These are phyloP conservation scores for Apophysomyces trapeziformis DNA, from an alignment of 371 early-diverging fungal species.

Conservation along the genomic window DNA sequence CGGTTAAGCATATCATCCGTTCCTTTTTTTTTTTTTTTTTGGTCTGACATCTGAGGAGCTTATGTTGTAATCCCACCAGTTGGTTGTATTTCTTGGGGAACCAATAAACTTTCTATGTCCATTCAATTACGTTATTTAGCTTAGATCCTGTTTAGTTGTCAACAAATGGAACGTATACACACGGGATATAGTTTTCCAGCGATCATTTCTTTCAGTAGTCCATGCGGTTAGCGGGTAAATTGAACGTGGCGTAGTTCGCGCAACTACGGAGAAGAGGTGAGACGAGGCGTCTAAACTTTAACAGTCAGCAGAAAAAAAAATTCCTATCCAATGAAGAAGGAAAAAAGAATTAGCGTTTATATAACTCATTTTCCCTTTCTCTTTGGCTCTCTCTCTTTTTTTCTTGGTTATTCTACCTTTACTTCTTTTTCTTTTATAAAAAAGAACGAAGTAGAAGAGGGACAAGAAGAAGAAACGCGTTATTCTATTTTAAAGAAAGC, in stretches of 20 bases:
- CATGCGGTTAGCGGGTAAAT: too few relatives aligned
- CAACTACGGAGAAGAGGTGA: background rate
- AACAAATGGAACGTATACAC: too few relatives aligned
- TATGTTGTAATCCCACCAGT: background rate
- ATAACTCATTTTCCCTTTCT: background rate
- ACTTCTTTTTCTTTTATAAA: background rate
- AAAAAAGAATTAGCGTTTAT: background rate
- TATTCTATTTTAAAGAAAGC: too few relatives aligned
- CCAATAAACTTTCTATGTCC: too few relatives aligned
- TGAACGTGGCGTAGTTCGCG: slow-evolving; percentile 1
- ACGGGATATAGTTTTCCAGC: too few relatives aligned
- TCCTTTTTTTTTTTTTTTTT: background rate
- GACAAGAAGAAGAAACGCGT: too few relatives aligned
- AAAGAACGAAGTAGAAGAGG: too few relatives aligned
- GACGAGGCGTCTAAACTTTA: background rate
- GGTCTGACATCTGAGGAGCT: background rate
- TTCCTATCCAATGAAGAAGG: background rate
- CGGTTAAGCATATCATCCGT: slow-evolving; percentile 1
- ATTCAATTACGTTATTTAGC: too few relatives aligned
- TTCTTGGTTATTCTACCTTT: background rate
- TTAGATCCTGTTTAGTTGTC: too few relatives aligned
- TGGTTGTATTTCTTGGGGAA: too few relatives aligned
- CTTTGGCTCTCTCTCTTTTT: background rate
- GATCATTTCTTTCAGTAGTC: too few relatives aligned
- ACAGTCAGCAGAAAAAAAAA: background rate